Evolutionary conservation across 225 moss, liverwort and hornwort species (phyloP).

Genomic region (Marchantia paleacea): DNA sequence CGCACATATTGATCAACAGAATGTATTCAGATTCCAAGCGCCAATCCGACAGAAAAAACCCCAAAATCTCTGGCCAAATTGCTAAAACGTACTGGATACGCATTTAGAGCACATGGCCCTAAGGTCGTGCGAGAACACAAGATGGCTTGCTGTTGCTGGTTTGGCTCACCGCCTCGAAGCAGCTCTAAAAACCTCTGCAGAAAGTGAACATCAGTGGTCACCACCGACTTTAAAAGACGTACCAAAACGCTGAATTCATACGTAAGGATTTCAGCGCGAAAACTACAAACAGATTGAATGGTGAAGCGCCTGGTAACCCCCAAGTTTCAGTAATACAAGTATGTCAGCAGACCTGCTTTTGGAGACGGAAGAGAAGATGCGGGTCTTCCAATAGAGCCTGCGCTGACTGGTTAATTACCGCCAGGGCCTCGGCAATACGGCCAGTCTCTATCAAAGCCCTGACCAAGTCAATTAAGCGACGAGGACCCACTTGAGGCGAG

Average conservation of each 20-base stretch:
- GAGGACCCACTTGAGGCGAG: constrained; percentile 22
- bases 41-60: neutral
- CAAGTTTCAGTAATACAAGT: neutral
- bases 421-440: constrained; percentile 54
- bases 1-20: too few relatives aligned
- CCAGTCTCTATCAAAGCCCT: constrained; percentile 67
- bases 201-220: neutral
- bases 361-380: constrained; percentile 67
- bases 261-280: neutral
- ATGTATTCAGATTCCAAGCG: neutral
- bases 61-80: neutral
- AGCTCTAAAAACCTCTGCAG: constrained; percentile 69
- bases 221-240: neutral
- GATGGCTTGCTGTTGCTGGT: constrained; percentile 53
- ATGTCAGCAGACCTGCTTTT: constrained; percentile 57
- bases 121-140: constrained; percentile 65
- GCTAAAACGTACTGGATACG: constrained; percentile 54
- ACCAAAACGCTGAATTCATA: neutral
- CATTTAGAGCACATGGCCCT: constrained; percentile 71
- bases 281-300: neutral
- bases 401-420: constrained; percentile 59
- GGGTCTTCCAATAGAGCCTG: constrained; percentile 57
- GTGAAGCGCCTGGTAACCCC: neutral
- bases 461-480: constrained; percentile 47
- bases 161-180: constrained; percentile 57